These are phyloP conservation scores for Arachnomyces sp. DNA, from an alignment of 2,329 filamentous ascomycete genomes.

Conservation along the genomic window DNA sequence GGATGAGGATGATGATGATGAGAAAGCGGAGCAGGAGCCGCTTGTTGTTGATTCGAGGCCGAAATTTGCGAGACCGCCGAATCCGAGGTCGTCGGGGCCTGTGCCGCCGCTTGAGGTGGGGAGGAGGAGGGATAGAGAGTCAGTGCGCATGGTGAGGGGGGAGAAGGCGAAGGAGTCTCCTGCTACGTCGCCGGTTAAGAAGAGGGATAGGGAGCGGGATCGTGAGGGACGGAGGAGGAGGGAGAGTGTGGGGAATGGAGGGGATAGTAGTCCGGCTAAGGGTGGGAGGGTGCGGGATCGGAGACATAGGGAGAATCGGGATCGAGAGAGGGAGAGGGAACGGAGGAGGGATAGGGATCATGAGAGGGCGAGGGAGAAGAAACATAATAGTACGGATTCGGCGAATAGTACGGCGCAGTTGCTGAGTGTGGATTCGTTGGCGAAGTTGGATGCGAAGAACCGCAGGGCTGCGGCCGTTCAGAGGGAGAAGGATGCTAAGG, in stretches of 20 bases:
- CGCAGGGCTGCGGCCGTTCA: constrained; percentile 43
- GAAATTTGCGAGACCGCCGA: constrained; percentile 21
- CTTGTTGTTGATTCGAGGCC: constrained; percentile 21
- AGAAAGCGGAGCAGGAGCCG: not conserved
- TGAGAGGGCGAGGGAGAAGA: constrained; percentile 17
- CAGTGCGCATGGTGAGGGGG: too few relatives aligned
- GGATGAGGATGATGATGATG: constrained; percentile 8
- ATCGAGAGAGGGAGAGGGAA: constrained; percentile 13
- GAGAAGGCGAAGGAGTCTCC: constrained; percentile 30
- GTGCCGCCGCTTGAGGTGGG: constrained; percentile 1
- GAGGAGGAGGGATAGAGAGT: constrained; percentile 15
- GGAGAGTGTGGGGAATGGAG: constrained; percentile 18
- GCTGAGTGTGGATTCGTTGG: constrained; percentile 50
- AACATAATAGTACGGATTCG: constrained; percentile 35
- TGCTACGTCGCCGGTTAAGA: constrained; percentile 28
- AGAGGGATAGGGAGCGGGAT: constrained; percentile 25
- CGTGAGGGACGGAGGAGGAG: constrained; percentile 24
- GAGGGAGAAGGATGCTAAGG: constrained; percentile 33
- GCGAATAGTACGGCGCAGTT: constrained; percentile 35
- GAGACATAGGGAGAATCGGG: constrained; percentile 15
- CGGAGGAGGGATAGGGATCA: constrained; percentile 8
- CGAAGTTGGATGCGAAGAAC: constrained; percentile 57
- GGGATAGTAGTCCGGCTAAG: constrained; percentile 21
- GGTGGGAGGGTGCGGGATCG: constrained; percentile 12
- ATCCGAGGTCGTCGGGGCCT: constrained; percentile 14